Conservation (phyloP, 192 early-diverging fungal species). For the Coemansia sp. region DNA sequence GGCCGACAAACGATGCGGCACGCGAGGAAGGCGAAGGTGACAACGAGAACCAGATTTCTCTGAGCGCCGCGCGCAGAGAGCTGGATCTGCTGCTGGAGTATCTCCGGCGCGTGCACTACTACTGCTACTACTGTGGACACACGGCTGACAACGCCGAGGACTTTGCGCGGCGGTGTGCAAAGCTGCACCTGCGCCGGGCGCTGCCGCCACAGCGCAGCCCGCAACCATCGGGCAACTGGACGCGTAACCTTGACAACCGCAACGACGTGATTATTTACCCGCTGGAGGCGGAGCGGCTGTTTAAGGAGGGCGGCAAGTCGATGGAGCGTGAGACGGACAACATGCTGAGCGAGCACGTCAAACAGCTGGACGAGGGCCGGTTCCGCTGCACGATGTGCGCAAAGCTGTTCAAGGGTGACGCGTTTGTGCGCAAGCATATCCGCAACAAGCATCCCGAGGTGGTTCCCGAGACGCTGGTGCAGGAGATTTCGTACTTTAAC, state of each 20-base stretch:
- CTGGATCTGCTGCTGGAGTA: slow-evolving; percentile 87
- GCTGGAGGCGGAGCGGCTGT: slow-evolving; percentile 47
- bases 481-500: slow-evolving; percentile 80
- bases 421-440: slow-evolving; percentile 95
- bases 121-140: slow-evolving; percentile 93
- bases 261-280: slow-evolving; percentile 57
- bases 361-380: slow-evolving; percentile 67
- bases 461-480: slow-evolving; percentile 55
- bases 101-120: slow-evolving; percentile 85
- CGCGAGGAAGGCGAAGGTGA: slow-evolving; percentile 6
- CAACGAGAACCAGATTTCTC: slow-evolving; percentile 9
- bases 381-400: slow-evolving; percentile 86
- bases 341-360: slow-evolving; percentile 44
- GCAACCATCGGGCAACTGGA: slow-evolving; percentile 48
- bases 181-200: slow-evolving; percentile 56
- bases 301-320: slow-evolving; percentile 52
- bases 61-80: slow-evolving; percentile 23
- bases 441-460: slow-evolving; percentile 79
- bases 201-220: slow-evolving; percentile 25
- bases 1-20: slow-evolving; percentile 12
- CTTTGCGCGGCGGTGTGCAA: slow-evolving; percentile 72
- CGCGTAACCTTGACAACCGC: slow-evolving; percentile 49
- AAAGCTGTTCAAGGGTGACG: slow-evolving; percentile 92
- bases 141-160: slow-evolving; percentile 84
- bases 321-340: slow-evolving; percentile 52